Base-by-base conservation (phyloP, 2,329 filamentous ascomycete genomes). In the Aspergillus latus region DNA sequence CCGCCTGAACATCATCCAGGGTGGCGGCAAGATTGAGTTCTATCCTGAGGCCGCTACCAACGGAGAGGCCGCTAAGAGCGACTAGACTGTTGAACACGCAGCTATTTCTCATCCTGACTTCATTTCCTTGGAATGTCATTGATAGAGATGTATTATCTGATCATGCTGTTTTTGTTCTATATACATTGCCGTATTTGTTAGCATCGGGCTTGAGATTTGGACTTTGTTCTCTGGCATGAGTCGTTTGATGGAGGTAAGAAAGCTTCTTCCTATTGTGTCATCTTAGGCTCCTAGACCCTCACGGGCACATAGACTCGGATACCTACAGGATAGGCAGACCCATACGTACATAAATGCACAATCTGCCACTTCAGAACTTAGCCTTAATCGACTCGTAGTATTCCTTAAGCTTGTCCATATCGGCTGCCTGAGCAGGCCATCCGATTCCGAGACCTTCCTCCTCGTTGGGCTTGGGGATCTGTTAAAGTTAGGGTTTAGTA, bases 391-490 rank as follows among this genome's bases (percentile, higher is more conserved):
- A 89, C 73, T 93, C 91, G 60, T 84, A 81, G 59, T 95, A 78
- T 61, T 84, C 84, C 81, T 92, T 90, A 66, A 99, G 78, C 71
- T 87, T 84, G 1, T 90, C 89, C 88, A 94, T 95, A 65, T 96
- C 87, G 1, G 83, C 82, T 59, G 80, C 74, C 75, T 90, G 83
- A 61, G 86, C 79, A 16, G 92, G 91, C 94, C 94, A 99, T 34
- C 77, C 73, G 64, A 97, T 82, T 4, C 83, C 85, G 51, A 99
- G 79, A 5, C 94, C 94, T 72, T 97, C 89, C 36, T 80, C 69
- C 66, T 87, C 79, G 68, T 90, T 95, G 50, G 94, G 93, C 81
- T 99, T 99, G 36, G 94, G 94, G 61, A 99, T 99, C 88, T 91
- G 29, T 9, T 34, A 28, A 26, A 7, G 40, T 21, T 48, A 60